A percentile compares a stretch with the other conserved stretches of the same genome.
These are phyloP conservation scores for Coemansia sp. DNA, from an alignment of 192 early-diverging fungal species.

Conservation along the genomic window DNA sequence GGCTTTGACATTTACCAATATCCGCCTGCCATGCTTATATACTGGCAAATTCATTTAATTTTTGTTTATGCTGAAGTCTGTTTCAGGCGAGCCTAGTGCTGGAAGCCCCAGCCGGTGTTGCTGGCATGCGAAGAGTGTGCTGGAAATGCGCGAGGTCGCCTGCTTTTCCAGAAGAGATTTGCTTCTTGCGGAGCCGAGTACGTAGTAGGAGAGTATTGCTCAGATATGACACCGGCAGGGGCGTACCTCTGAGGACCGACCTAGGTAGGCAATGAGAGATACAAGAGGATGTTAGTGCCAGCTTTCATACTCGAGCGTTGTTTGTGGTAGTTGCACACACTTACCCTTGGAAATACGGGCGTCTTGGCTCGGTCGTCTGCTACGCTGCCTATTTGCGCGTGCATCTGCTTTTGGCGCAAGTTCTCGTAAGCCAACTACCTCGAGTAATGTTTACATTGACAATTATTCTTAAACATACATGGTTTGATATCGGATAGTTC, in stretches of 20 bases:
- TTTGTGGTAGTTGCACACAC: not conserved
- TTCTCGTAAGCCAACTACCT: constrained; percentile 47
- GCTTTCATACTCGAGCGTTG: not conserved
- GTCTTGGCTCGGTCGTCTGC: constrained; percentile 12
- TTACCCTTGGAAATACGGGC: constrained; percentile 17
- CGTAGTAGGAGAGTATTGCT: not conserved
- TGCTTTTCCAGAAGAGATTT: constrained; percentile 6
- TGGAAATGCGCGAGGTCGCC: constrained; percentile 8
- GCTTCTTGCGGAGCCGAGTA: constrained; percentile 4
- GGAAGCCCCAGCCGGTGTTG: constrained; percentile 15
- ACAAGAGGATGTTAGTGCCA: too few species aligned
- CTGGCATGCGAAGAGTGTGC: constrained; percentile 6
- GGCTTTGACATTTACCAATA: constrained; percentile 7
- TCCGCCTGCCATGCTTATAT: not conserved
- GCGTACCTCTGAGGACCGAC: constrained; percentile 8
- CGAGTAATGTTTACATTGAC: not conserved
- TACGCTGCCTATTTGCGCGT: constrained; percentile 1
- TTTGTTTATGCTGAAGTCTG: not conserved
- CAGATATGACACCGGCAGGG: not conserved
- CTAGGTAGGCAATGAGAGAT: not conserved
- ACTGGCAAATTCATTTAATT: not conserved
- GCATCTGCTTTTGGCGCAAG: constrained; percentile 28
- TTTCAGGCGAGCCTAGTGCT: not conserved
- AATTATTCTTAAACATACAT: not conserved
- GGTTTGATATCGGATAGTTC: not conserved